Evolutionary conservation across 1,284 basidiomycete genomes (phyloP).

Genomic region (Tranzscheliella williamsii): DNA sequence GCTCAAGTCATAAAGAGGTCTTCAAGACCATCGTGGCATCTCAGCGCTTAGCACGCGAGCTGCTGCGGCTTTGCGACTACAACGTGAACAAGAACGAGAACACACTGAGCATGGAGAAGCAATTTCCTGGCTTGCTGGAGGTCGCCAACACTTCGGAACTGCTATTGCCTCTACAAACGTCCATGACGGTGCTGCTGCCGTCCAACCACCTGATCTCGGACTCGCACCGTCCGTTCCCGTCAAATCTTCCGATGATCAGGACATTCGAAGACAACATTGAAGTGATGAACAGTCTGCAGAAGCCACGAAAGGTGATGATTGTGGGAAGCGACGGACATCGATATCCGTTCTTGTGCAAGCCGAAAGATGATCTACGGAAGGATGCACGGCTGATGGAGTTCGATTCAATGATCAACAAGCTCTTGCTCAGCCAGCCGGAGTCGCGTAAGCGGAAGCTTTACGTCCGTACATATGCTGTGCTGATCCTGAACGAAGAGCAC

Average conservation of each 20-base stretch:
- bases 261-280: slow-evolving; percentile 75
- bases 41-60: slow-evolving; percentile 53
- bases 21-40: slow-evolving; percentile 40
- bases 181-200: slow-evolving; percentile 81
- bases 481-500: slow-evolving; percentile 94
- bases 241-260: slow-evolving; percentile 73
- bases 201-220: slow-evolving; percentile 62
- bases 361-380: slow-evolving; percentile 95
- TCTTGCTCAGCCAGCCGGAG: slow-evolving; percentile 87
- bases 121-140: slow-evolving; percentile 46
- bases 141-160: slow-evolving; percentile 41
- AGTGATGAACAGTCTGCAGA: slow-evolving; percentile 89
- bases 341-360: slow-evolving; percentile 95
- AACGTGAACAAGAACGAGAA: slow-evolving; percentile 40
- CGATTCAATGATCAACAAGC: slow-evolving; percentile 95
- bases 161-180: slow-evolving; percentile 83
- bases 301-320: slow-evolving; percentile 88
- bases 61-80: slow-evolving; percentile 53
- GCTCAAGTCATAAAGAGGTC: slow-evolving; percentile 32
- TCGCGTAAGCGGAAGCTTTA: slow-evolving; percentile 67
- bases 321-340: slow-evolving; percentile 77
- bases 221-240: slow-evolving; percentile 81
- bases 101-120: slow-evolving; percentile 36
- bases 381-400: slow-evolving; percentile 98
- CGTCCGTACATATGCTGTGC: slow-evolving; percentile 80